Base-by-base conservation (phyloP, 495 filamentous ascomycete species). In the Cercophora newfieldiana region DNA sequence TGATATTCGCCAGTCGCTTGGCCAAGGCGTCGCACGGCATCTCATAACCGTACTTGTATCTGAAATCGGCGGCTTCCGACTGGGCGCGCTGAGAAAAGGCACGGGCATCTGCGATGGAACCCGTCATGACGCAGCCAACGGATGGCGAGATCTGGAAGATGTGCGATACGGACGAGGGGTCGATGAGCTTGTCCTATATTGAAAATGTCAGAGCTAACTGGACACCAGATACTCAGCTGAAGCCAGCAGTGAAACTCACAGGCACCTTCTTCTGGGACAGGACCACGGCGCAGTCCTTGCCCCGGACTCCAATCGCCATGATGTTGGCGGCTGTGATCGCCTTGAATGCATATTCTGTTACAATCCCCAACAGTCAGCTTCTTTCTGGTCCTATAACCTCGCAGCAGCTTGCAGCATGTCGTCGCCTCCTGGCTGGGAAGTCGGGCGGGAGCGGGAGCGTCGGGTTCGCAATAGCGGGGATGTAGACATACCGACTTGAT, bases 191-290 rank as follows among this genome's bases (percentile, higher is more conserved):
- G 80, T 99, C 95, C 95, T 99, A 65, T 61, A 37, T 66, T 6
- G 61, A 53, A 69, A n/a, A 1, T 29, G 71, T 78, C 71, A 74
- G 80, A 64, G 66, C 65, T 65, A 66, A 66, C 26, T 53, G 29
- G 25, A 6, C 2, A 8, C 19, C 58, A 48, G 26, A 28, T 30
- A 44, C 54, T 16, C 50, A 21, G 54, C 37, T 50, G 59, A 7
- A n/a, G 19, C n/a, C 63, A 55, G 48, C 55, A 66, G 65, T 61
- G 66, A 33, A 64, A 83, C 94, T 70, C 89, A 97, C 95, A 63
- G 95, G 94, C 69, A 99, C 95, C 81, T 99, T 99, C 88, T 99
- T 99, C 84, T 99, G 95, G 58, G 95, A 97, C 71, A 99, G 82
- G 19, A 99, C 92, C 24, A 99, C 95, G 14, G 96, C 94, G 77